Evolutionary conservation across 2,329 filamentous ascomycete species (phyloP), one percentile per base, ranked within the genome.

Genomic region (Lecanicillium sp.): DNA sequence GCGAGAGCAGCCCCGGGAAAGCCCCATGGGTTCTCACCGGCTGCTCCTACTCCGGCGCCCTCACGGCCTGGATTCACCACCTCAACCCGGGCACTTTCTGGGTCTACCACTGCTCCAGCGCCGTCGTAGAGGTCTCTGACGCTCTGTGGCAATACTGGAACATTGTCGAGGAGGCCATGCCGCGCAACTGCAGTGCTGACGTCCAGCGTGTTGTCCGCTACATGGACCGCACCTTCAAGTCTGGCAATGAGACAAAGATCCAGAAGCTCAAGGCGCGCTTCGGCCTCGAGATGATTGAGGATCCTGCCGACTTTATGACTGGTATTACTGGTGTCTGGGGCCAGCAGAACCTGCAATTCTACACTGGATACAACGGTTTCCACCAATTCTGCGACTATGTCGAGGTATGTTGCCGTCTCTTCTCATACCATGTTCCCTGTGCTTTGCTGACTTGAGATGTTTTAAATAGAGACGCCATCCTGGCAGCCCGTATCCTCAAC

Each of bases 21-120:
- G 79, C 76, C 0, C 73, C 85, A 0, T 89, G 81, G 64, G 78
- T 90, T 41, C 76, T 75, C 0, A 87, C 88, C 44, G 86, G 86
- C 4, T 85, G 85, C 6, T 86, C 81, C 0, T 92, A 92, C 53
- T 78, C 84, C 2, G 86, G 85, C 12, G 80, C 80, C 0, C 80
- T 87, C 47, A 78, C 79, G 8, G 83, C 84, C 0, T 85, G 90
- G 55, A 58, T 85, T 33, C 75, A 84, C 14, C 73, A 78, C 33
- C 58, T 80, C 11, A 88, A 89, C 52, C 85, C 85, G 0, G 78
- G 87, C 29, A 66, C 80, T 8, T 89, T 83, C 57, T 88, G 74
- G 71, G 85, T 73, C 3, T 74, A 82, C 7, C 86, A 92, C 35
- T 79, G 80, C 0, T 85, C 82, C 0, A 88, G 83, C 1, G 85